Evolutionary conservation across 2,329 filamentous ascomycete genomes (phyloP), one percentile per base, ranked within the genome.

Genomic region (Intubia oerlemansii): DNA sequence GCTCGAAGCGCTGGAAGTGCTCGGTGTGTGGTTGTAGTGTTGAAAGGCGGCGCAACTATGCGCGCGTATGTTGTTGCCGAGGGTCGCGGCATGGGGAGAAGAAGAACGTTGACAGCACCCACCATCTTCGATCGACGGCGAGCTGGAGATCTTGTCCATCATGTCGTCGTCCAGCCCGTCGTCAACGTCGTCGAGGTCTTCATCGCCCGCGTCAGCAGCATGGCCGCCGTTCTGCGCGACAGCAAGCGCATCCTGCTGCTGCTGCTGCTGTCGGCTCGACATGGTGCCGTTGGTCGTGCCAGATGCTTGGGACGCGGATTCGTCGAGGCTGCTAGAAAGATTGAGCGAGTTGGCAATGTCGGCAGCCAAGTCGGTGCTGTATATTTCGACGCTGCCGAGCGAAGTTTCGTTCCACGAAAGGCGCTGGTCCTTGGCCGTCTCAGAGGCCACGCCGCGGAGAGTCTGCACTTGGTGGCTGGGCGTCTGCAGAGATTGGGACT

Each of bases 61-160:
- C n/a, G n/a, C n/a, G n/a, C n/a, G n/a, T n/a, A n/a, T n/a, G n/a
- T n/a, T n/a, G n/a, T n/a, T n/a, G n/a, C n/a, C n/a, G n/a, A n/a
- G n/a, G n/a, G n/a, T n/a, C n/a, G n/a, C n/a, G n/a, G n/a, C n/a
- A n/a, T n/a, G n/a, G n/a, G n/a, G n/a, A n/a, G n/a, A n/a, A n/a
- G n/a, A n/a, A n/a, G n/a, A n/a, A n/a, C n/a, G n/a, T n/a, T n/a
- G n/a, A n/a, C n/a, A 53, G 56, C 59, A 88, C 82, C 65, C 72
- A 98, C 85, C 85, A 75, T 95, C 85, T 61, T 91, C 82, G 52
- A 98, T 98, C 42, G 85, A 95, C 47, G 88, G 88, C 43, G 85
- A 95, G 52, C 84, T 95, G 44, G 85, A 95, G 40, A 98, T 93
- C 53, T 88, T 88, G 57, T 95, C 88, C 77, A 91, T 81, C 71